These are phyloP conservation scores for Lotmaria passim DNA, from an alignment of 208 protist species.

Conservation along the genomic window DNA sequence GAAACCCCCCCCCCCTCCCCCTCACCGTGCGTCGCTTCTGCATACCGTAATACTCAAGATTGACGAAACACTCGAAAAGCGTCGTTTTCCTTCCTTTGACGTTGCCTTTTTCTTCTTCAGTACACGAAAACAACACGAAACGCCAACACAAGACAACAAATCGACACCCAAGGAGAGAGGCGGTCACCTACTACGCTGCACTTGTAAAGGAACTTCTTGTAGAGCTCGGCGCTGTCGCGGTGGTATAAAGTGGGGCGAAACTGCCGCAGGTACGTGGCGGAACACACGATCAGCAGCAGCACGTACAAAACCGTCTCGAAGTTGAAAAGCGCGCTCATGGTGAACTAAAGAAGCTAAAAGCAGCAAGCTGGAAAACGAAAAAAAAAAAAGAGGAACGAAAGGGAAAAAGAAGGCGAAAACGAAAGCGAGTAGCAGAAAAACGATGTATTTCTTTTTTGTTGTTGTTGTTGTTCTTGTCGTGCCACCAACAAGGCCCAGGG, in stretches of 20 bases:
- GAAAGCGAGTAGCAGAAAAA: neutral
- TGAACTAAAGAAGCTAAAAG: neutral
- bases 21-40: no score
- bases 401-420: slow-evolving; percentile 2
- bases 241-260: slow-evolving; percentile 88
- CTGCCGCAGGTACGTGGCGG: slow-evolving; percentile 89
- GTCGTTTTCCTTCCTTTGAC: no score
- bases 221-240: slow-evolving; percentile 80
- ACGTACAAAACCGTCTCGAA: slow-evolving; percentile 89
- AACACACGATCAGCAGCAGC: slow-evolving; percentile 87
- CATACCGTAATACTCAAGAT: no score
- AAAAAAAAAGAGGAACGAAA: slow-evolving; percentile 13
- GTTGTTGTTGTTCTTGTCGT: neutral
- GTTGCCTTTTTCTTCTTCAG: slow-evolving; percentile 22
- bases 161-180: slow-evolving; percentile 80
- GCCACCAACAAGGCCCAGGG: neutral
- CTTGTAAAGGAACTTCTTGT: slow-evolving; percentile 93
- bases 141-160: slow-evolving; percentile 81
- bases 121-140: slow-evolving; percentile 83
- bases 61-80: no score
- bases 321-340: slow-evolving; percentile 90
- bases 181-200: slow-evolving; percentile 92
- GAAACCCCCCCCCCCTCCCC: no score
- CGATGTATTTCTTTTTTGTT: neutral
- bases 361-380: neutral